These are phyloP conservation scores for Bothriochloa decipiens DNA, from an alignment of 176 grass and related monocot genomes.

Conservation along the genomic window DNA sequence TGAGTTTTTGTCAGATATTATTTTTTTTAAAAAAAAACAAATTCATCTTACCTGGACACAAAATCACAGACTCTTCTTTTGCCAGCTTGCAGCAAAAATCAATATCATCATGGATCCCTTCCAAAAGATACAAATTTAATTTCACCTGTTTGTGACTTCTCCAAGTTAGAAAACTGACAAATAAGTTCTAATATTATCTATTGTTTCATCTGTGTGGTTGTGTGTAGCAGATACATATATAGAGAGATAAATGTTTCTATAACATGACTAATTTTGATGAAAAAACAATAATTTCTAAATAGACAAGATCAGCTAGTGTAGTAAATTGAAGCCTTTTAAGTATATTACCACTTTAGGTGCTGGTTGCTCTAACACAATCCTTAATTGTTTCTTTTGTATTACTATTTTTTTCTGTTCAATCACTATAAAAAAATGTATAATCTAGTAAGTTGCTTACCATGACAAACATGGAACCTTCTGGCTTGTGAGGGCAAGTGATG, in stretches of 20 bases:
- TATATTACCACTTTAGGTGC: not conserved
- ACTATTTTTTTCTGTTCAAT: not conserved
- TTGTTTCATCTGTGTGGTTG: not conserved
- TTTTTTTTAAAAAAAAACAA: not conserved
- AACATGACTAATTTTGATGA: not conserved
- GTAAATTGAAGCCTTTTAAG: not conserved
- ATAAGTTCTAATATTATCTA: not conserved
- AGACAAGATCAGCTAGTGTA: not conserved
- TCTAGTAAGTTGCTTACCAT: constrained; percentile 4
- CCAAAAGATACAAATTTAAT: constrained; percentile 61
- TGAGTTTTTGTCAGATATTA: not conserved
- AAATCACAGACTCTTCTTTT: constrained; percentile 81
- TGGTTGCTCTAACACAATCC: not conserved
- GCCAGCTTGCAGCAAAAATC: constrained; percentile 80
- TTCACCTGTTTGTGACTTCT: constrained; percentile 60
- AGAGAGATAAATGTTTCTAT: not conserved
- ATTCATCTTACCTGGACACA: constrained; percentile 62
- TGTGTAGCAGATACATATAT: not conserved
- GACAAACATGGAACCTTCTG: constrained; percentile 5
- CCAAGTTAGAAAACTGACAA: not conserved
- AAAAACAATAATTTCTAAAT: not conserved
- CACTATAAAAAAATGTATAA: not conserved
- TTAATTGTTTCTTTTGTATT: not conserved
- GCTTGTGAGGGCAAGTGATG: not conserved
- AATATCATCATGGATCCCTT: constrained; percentile 73